Percentiles rank a stretch among this genome's conserved stretches.
Evolutionary conservation across 495 filamentous ascomycete species (phyloP).

Genomic region (Neurospora africana): DNA sequence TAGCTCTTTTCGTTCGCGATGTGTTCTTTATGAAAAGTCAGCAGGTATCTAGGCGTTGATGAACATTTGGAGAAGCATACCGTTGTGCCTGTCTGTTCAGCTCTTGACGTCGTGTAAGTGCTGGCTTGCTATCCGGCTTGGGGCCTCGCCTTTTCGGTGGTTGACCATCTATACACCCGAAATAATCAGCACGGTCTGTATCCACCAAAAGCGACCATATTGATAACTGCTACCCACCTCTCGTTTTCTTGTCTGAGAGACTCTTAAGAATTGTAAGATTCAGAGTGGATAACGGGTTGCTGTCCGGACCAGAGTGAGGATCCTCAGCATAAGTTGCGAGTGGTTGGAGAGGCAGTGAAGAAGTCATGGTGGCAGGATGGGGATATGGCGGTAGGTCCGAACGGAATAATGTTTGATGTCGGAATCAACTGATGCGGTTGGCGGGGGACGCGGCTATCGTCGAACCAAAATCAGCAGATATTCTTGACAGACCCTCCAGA

Average conservation of each 20-base stretch:
- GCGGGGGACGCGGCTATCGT: conserved; percentile 30
- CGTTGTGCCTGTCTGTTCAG: conserved; percentile 92
- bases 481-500: neutral
- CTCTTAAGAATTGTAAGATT: conserved; percentile 49
- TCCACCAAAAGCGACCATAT: conserved; percentile 5
- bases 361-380: conserved; percentile 31
- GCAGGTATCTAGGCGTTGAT: neutral
- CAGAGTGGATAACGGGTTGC: conserved; percentile 40
- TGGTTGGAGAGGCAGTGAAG: conserved; percentile 29
- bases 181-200: conserved; percentile 2
- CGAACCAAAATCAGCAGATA: conserved; percentile 20
- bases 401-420: neutral
- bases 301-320: conserved; percentile 25
- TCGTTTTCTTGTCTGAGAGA: conserved; percentile 52
- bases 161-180: conserved; percentile 55
- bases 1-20: conserved; percentile 91
- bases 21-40: conserved; percentile 45
- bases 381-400: neutral
- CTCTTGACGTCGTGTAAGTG: conserved; percentile 86
- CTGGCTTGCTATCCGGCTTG: conserved; percentile 93
- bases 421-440: neutral
- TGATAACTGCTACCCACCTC: conserved; percentile 34
- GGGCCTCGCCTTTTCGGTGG: conserved; percentile 82
- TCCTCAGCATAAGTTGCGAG: conserved; percentile 19
- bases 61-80: conserved; percentile 34